A percentile compares a stretch with the other conserved stretches of the same genome.
phyloP scores from a whole-genome alignment of 768 basidiomycete species.

The Lactarius trivialis region DNA sequence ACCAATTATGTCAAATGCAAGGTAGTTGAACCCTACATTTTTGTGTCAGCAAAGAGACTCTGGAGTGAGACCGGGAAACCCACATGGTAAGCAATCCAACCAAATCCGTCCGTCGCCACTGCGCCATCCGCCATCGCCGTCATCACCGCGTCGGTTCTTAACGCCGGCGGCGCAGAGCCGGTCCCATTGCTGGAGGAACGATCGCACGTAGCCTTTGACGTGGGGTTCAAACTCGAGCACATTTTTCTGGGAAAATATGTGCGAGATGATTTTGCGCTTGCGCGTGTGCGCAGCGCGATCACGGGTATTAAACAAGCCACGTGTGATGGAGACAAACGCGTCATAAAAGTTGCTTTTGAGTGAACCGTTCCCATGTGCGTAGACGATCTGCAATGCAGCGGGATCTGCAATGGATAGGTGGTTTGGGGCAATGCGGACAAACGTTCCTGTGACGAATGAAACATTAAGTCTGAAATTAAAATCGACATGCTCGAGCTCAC shows the following conservation, averaged over 20 bases:
- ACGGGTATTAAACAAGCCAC: constrained; percentile 70
- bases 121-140: constrained; percentile 54
- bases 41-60: constrained; percentile 13
- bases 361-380: constrained; percentile 38
- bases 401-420: constrained; percentile 44
- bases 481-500: constrained; percentile 23
- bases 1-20: constrained; percentile 76
- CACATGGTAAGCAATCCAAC: constrained; percentile 70
- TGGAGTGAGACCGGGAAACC: constrained; percentile 24
- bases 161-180: constrained; percentile 45
- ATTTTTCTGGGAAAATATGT: constrained; percentile 79
- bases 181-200: constrained; percentile 68
- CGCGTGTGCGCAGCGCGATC: constrained; percentile 69
- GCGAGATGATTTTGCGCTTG: constrained; percentile 86
- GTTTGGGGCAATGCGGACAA: constrained; percentile 40
- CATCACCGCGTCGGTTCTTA: constrained; percentile 45
- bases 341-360: constrained; percentile 42
- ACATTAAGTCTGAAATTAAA: background rate
- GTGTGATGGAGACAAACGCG: constrained; percentile 36
- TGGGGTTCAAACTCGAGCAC: constrained; percentile 85
- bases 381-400: constrained; percentile 35
- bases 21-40: constrained; percentile 46
- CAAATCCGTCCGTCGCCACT: constrained; percentile 58
- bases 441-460: constrained; percentile 29
- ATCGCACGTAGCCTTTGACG: constrained; percentile 51